Evolutionary conservation across 2,329 filamentous ascomycete species (phyloP), one percentile per base, ranked within the genome.

Genomic region (Arthrobotrys megalospora): DNA sequence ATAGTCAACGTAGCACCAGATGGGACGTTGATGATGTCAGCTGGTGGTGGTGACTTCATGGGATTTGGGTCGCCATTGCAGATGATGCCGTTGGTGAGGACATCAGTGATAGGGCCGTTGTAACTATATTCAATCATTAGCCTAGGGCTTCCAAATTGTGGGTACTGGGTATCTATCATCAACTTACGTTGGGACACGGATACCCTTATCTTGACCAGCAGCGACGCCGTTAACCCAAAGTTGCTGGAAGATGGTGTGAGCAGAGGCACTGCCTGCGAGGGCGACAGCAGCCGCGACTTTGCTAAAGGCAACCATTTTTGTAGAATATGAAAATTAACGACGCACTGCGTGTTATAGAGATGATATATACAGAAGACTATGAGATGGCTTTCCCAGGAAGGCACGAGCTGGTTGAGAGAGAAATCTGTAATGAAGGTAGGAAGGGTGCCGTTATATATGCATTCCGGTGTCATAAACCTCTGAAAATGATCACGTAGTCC

Each of bases 1-100:
- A 88, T 85, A 0, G 87, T 88, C 8, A 89, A 85, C 0, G 84
- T 86, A 10, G 83, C 83, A 6, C 87, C 87, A 2, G 80, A 81
- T 70, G 64, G 75, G 19, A 79, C 69, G 21, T 47, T 34, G 66
- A 78, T 71, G 79, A 80, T 82, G 82, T 48, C 83, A 80, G 72
- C 84, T 85, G 76, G 85, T 83, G 53, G 84, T 48, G 75, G 75
- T 0, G 64, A 50, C 36, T 19, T 41, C 52, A 72, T 53, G 14
- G 67, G 65, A 58, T 70, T 78, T 38, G 62, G 43, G 47, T 60
- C 71, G 6, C 71, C 71, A 48, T 78, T 78, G 62, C 75, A 78
- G 34, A 72, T 70, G 47, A 78, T 72, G 32, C 62, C 67, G 52
- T 67, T 68, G 12, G 36, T 24, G 16, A 21, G 48, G n/a, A 78